Evolutionary conservation across 225 moss, liverwort and hornwort genomes (phyloP), one percentile per base, ranked within the genome.

Genomic region (Neckera pumila): DNA sequence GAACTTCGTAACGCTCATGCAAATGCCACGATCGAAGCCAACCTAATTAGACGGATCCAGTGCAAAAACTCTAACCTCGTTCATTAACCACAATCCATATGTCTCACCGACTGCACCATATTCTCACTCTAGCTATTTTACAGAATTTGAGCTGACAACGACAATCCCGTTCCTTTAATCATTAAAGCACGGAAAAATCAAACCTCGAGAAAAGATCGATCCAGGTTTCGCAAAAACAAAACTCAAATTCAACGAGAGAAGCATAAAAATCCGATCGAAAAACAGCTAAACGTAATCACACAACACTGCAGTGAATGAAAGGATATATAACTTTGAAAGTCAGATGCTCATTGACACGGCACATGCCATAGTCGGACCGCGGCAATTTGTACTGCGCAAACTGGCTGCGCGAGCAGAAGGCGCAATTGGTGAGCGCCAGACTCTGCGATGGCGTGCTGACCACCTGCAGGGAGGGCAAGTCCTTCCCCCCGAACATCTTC

Each of bases 391-490:
- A 91, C 7, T 76, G 87, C 51, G 88, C 40, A 28, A 94, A 91
- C 57, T 91, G 91, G 18, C 67, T 28, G n/a, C 82, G 89, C 73
- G 94, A 91, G 89, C 93, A 90, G 85, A 90, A 92, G 8, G 85
- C 94, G 79, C 86, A 91, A 84, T 94, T 94, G 43, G 90, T 89
- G 38, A 94, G 92, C 70, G 94, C 94, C 89, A 94, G 81, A 79
- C 76, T 88, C 79, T 91, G 87, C 81, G 95, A 92, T 17, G 95
- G 95, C 85, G 95, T 93, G 61, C 76, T 90, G 22, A 79, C 81
- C 47, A 95, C 93, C 75, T 84, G 81, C 91, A 95, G 76, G 6
- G n/a, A 65, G 14, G 86, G 75, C 85, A 75, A 33, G 13, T 84
- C 83, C 90, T 61, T 90, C 2, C 76, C 71, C 84, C 90, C 70